A percentile compares a stretch with the other conserved stretches of the same genome.
Conservation (phyloP, 2,329 filamentous ascomycete species). For the Tolypocladium inflatum region DNA sequence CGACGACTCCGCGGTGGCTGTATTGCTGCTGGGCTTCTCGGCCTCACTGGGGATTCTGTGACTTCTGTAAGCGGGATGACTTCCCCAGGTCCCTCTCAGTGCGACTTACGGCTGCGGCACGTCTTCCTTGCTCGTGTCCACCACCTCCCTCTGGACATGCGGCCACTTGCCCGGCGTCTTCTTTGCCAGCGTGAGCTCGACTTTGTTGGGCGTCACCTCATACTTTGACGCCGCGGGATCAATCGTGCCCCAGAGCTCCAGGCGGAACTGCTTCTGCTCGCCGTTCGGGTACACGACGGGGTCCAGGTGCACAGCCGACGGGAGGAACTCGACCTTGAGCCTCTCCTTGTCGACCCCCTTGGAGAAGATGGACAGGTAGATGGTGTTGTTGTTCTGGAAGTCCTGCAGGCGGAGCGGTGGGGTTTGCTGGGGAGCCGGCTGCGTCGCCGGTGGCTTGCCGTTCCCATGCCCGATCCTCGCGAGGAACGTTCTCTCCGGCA, state of each 20-base stretch:
- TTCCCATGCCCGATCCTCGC: not conserved
- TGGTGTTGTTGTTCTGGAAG: constrained; percentile 23
- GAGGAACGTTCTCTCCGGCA: constrained; percentile 21
- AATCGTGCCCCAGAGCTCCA: constrained; percentile 56
- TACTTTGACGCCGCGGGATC: constrained; percentile 50
- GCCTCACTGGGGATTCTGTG: not conserved
- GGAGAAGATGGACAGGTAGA: constrained; percentile 31
- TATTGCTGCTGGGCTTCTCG: not conserved
- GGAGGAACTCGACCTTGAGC: constrained; percentile 26
- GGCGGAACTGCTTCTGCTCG: constrained; percentile 53
- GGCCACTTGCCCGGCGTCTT: constrained; percentile 60
- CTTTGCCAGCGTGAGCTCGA: constrained; percentile 70
- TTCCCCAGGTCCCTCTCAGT: not conserved
- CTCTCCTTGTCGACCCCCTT: constrained; percentile 30
- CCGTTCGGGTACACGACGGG: constrained; percentile 28
- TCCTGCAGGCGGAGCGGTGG: constrained; percentile 20
- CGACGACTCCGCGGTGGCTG: not conserved
- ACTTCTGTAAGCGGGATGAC: not conserved
- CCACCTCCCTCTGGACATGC: constrained; percentile 10
- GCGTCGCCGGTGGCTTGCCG: not conserved
- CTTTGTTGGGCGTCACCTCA: constrained; percentile 64
- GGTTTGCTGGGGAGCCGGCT: constrained; percentile 9
- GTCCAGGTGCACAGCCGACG: constrained; percentile 16
- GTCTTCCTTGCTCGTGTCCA: not conserved
- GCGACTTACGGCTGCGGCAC: not conserved